Evolutionary conservation across 1,284 basidiomycete genomes (phyloP).

Genomic region (Irpex sp.): DNA sequence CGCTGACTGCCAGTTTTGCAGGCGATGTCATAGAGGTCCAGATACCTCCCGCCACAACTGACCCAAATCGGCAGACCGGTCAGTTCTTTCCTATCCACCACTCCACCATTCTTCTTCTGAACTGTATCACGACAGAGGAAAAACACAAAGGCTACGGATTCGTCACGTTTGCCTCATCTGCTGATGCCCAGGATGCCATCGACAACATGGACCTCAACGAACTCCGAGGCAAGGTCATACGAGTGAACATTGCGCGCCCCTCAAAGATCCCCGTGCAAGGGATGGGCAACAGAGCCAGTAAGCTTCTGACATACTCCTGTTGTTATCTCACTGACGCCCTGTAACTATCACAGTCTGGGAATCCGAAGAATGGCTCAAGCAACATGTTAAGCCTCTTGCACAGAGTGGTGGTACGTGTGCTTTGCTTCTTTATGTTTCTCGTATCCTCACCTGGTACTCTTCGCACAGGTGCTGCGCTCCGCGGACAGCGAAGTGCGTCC

Average conservation of each 20-base stretch:
- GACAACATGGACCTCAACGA: conserved; percentile 90
- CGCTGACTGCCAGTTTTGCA: conserved; percentile 24
- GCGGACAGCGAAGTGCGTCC: conserved; percentile 38
- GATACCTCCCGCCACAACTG: conserved; percentile 64
- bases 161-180: conserved; percentile 70
- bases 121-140: conserved; percentile 39
- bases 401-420: conserved; percentile 59
- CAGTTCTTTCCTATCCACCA: conserved; percentile 13
- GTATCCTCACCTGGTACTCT: neutral
- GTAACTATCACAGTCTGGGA: conserved; percentile 66
- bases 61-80: conserved; percentile 55
- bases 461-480: conserved; percentile 44
- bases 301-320: conserved; percentile 1
- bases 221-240: conserved; percentile 66
- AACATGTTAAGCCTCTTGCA: conserved; percentile 68
- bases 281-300: conserved; percentile 71
- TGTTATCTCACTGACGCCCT: conserved; percentile 7
- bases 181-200: conserved; percentile 81
- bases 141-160: conserved; percentile 85
- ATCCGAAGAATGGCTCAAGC: conserved; percentile 78
- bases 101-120: neutral
- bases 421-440: neutral
- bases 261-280: conserved; percentile 64
- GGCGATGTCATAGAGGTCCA: conserved; percentile 83
- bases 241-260: conserved; percentile 75